A percentile compares a stretch with the other conserved stretches of the same genome.
Conservation (phyloP, 371 early-diverging fungal genomes). For the Rhizomucor pusillus region DNA sequence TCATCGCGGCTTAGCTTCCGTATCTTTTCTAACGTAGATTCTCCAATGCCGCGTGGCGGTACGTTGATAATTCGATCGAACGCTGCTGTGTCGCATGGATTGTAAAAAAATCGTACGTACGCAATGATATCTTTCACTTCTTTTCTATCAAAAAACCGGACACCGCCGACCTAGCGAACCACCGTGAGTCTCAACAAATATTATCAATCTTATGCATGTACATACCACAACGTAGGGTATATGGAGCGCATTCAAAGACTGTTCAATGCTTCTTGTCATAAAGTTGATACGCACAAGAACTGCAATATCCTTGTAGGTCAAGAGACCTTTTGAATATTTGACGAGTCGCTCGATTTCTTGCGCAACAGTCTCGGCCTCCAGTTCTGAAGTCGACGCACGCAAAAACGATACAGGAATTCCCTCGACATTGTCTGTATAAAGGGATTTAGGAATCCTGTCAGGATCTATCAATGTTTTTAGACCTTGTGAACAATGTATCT, state of each 20-base stretch:
- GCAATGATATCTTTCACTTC: constrained; percentile 46
- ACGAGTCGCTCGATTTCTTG: constrained; percentile 41
- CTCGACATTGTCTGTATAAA: constrained; percentile 30
- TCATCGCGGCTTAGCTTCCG: constrained; percentile 5
- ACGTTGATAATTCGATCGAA: constrained; percentile 44
- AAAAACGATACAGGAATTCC: constrained; percentile 38
- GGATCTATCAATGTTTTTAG: constrained; percentile 13
- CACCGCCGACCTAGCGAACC: constrained; percentile 30
- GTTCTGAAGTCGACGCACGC: neutral
- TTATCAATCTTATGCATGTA: neutral
- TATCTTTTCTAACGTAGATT: constrained; percentile 29
- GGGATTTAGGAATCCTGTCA: constrained; percentile 17
- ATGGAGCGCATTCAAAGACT: constrained; percentile 27
- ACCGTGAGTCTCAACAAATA: neutral
- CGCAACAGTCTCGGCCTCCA: constrained; percentile 46
- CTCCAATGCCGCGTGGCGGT: constrained; percentile 49
- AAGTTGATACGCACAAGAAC: constrained; percentile 48
- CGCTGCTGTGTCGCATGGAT: constrained; percentile 41
- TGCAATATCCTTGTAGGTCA: constrained; percentile 50
- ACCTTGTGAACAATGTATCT: constrained; percentile 4
- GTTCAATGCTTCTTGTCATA: constrained; percentile 47
- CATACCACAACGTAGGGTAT: constrained; percentile 53
- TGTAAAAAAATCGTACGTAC: constrained; percentile 47
- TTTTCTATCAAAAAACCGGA: constrained; percentile 39
- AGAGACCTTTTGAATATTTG: constrained; percentile 30